Percentiles rank a stretch among this genome's conserved stretches.
Evolutionary conservation across 257 asterid species (phyloP).

Genomic region (Solanum pinnatisectum): DNA sequence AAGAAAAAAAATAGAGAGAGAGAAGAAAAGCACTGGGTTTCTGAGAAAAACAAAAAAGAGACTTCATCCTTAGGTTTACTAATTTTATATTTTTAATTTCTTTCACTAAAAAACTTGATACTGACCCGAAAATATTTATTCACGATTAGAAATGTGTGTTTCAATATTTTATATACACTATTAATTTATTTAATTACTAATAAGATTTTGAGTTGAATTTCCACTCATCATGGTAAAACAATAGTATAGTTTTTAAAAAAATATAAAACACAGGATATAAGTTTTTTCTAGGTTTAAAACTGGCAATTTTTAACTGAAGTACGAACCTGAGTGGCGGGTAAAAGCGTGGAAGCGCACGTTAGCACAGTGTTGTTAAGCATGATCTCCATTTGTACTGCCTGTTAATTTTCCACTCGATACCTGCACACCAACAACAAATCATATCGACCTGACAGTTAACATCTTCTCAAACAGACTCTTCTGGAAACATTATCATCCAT

Average conservation of each 20-base stretch:
- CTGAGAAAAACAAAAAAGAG: background rate
- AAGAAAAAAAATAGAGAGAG: background rate
- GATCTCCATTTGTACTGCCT: conserved; percentile 40
- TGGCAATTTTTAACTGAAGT: background rate
- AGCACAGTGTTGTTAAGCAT: conserved; percentile 30
- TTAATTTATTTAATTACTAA: background rate
- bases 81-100: background rate
- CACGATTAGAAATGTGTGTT: background rate
- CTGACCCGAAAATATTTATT: background rate
- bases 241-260: background rate
- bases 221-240: background rate
- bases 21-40: background rate
- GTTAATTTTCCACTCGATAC: background rate
- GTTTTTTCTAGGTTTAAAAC: background rate
- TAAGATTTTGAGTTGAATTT: background rate
- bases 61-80: background rate
- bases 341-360: conserved; percentile 34
- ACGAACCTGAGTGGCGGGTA: background rate
- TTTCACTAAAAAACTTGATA: background rate
- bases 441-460: conserved; percentile 8
- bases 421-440: conserved; percentile 10
- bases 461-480: background rate
- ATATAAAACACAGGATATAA: background rate
- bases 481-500: background rate
- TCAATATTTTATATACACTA: background rate